Conservation (phyloP, 805 yeast species). For the Lipomyces orientalis region DNA sequence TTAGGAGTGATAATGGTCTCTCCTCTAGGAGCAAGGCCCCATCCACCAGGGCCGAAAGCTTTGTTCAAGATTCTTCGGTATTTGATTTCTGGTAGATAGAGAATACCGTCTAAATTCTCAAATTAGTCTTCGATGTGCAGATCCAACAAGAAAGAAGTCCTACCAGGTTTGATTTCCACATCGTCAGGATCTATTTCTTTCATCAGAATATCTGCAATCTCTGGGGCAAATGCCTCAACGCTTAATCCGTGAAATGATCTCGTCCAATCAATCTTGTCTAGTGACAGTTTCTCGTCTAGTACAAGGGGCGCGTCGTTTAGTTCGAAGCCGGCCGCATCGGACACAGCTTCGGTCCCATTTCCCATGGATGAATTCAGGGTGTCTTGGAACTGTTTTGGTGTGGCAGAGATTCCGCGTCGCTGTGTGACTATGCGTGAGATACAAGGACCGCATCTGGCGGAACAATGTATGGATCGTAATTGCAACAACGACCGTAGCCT, state of each 20-base stretch:
- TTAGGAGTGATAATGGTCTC: constrained; percentile 77
- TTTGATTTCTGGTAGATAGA: constrained; percentile 93
- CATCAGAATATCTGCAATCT: constrained; percentile 63
- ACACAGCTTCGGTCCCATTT: background rate
- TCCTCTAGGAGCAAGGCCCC: constrained; percentile 96
- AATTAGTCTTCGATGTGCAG: background rate
- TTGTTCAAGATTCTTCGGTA: constrained; percentile 85
- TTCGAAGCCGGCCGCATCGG: background rate
- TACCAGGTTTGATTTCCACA: constrained; percentile 83
- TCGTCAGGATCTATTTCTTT: constrained; percentile 71
- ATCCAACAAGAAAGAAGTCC: background rate
- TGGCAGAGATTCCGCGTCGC: background rate
- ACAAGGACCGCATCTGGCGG: background rate
- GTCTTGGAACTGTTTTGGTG: background rate
- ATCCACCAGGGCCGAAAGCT: constrained; percentile 98
- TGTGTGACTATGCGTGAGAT: background rate
- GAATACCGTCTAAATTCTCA: constrained; percentile 66
- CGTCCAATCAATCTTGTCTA: constrained; percentile 67
- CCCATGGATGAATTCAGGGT: background rate
- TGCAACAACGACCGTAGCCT: background rate
- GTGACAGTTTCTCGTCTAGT: constrained; percentile 3
- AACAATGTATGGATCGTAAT: background rate
- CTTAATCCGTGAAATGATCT: constrained; percentile 88
- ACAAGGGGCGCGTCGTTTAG: constrained; percentile 21
- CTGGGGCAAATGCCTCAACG: constrained; percentile 69